Evolutionary conservation across 2,329 filamentous ascomycete genomes (phyloP), one percentile per base, ranked within the genome.

Genomic region (Neofusicoccum ribis): DNA sequence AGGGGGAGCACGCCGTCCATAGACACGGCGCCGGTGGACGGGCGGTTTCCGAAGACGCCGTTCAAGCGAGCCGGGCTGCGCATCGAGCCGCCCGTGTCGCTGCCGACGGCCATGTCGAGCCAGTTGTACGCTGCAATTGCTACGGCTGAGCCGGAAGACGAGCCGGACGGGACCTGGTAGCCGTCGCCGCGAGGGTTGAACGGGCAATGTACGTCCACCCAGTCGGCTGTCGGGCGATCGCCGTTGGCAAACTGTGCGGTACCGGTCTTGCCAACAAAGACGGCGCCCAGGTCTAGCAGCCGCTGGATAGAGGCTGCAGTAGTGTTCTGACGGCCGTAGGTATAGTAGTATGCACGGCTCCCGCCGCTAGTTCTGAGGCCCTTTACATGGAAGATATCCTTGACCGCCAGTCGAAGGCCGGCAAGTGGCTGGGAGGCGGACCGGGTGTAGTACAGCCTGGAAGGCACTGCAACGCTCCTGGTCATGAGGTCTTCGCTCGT

Each of bases 261-360:
- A 68, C 83, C 85, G 23, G 82, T 83, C 74, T 85, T 86, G 3
- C 84, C 84, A 0, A 86, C 76, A 11, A 86, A 71, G 8, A 85
- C 74, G 50, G 69, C 72, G 14, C 72, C 72, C 7, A 72, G 69
- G 27, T 71, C 67, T 9, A 73, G 43, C 34, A 73, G 70, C n/a
- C 67, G 70, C 58, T 73, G 70, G 11, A 74, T 65, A 2, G 71
- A 68, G 20, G 70, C 67, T 11, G 72, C 71, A 7, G 70, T 71
- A 5, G 61, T 69, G 23, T 71, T 70, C 0, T 70, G 61, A 8
- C 54, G 31, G 1, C 67, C 68, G 5, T 70, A 72, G 31, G 72
- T 71, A 9, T 63, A 54, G 7, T 69, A 66, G 70, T 71, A 74
- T 1, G 71, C 71, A 31, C 71, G 69, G 39, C 68, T 72, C 5